A percentile compares a stretch with the other conserved stretches of the same genome.
Evolutionary conservation across 164 flowering plant genomes (phyloP).

Genomic region (Malania oleifera): DNA sequence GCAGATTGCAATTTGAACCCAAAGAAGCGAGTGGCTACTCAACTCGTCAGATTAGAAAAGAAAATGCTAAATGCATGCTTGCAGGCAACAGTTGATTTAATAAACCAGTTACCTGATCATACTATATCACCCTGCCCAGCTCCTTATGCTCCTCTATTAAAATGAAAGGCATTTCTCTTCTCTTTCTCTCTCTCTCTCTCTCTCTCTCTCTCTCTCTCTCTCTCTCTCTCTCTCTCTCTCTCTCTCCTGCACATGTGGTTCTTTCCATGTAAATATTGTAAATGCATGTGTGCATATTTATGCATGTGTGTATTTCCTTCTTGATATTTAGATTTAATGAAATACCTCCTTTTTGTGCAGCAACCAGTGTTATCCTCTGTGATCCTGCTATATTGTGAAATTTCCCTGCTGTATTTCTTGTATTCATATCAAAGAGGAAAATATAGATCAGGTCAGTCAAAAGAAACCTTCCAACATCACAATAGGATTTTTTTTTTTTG

Average conservation of each 20-base stretch:
- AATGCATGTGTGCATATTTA: background rate
- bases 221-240: background rate
- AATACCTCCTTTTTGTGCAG: conserved; percentile 11
- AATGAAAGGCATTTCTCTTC: conserved; percentile 28
- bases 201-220: conserved; percentile 9
- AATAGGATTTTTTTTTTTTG: no score
- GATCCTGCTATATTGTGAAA: conserved; percentile 3
- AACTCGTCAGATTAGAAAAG: conserved; percentile 86
- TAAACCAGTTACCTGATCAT: conserved; percentile 75
- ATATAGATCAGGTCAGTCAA: conserved; percentile 15
- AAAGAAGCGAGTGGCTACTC: conserved; percentile 85
- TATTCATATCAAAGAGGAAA: background rate
- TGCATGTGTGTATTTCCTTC: background rate
- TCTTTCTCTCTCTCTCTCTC: background rate
- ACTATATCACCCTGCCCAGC: conserved; percentile 93
- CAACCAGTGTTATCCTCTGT: background rate
- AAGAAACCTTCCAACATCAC: no score
- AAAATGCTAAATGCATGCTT: conserved; percentile 77
- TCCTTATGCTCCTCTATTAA: conserved; percentile 80
- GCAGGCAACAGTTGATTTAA: conserved; percentile 53
- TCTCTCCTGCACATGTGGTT: background rate
- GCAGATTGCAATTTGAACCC: conserved; percentile 56
- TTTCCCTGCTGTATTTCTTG: background rate
- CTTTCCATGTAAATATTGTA: no score
- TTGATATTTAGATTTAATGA: background rate